Conservation (phyloP, 2,329 filamentous ascomycete species). For the Penicillium brevicompactum region DNA sequence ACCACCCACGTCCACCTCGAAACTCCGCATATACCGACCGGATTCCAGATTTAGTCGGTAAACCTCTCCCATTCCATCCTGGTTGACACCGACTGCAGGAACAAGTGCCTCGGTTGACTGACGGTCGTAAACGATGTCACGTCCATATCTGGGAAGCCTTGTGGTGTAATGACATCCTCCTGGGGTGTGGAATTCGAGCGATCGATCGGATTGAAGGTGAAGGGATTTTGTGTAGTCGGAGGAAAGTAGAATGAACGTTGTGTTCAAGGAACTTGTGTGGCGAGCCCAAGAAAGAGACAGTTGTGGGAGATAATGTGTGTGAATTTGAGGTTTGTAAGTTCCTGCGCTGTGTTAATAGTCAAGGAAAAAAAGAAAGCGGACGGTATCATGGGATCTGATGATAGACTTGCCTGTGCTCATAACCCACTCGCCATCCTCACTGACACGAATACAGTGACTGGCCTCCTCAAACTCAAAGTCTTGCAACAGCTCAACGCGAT, state of each 20-base stretch:
- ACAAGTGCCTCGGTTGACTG: conserved; percentile 82
- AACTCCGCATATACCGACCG: conserved; percentile 91
- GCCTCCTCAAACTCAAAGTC: conserved; percentile 98
- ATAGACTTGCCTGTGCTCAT: conserved; percentile 77
- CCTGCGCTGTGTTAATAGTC: conserved; percentile 41
- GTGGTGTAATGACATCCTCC: conserved; percentile 84
- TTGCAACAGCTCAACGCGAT: conserved; percentile 89
- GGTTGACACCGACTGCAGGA: conserved; percentile 83
- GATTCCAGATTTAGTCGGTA: conserved; percentile 90
- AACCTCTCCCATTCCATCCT: conserved; percentile 85
- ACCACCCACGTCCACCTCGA: conserved; percentile 84
- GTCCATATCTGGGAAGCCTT: conserved; percentile 88
- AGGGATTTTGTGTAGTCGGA: conserved; percentile 92
- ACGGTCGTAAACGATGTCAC: conserved; percentile 83
- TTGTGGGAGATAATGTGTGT: conserved; percentile 92
- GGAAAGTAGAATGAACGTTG: conserved; percentile 85
- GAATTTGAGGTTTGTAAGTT: conserved; percentile 79
- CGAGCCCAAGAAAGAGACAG: conserved; percentile 90
- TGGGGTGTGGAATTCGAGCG: conserved; percentile 89
- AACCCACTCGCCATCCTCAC: conserved; percentile 95
- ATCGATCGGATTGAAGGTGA: conserved; percentile 88
- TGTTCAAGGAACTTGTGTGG: conserved; percentile 89
- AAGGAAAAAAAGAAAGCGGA: conserved; percentile 4
- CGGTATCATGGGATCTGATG: neutral
- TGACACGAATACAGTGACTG: conserved; percentile 83